Evolutionary conservation across 345 rosid species (phyloP).

Genomic region (Adansonia digitata): DNA sequence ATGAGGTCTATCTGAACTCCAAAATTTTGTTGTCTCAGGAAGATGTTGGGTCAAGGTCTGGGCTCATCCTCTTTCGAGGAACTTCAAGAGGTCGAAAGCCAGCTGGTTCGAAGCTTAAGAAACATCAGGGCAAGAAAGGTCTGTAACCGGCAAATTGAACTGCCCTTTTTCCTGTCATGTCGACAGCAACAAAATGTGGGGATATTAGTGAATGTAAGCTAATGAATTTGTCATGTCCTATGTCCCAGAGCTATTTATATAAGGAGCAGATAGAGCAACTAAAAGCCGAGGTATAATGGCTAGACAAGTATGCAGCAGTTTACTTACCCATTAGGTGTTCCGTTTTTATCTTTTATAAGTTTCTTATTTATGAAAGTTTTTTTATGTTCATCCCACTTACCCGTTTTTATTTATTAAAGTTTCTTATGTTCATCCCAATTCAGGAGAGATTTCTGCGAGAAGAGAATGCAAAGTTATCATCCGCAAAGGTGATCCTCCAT

Average conservation of each 20-base stretch:
- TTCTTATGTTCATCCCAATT: neutral
- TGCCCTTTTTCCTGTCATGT: neutral
- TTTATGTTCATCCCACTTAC: too few relatives aligned
- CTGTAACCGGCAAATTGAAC: neutral
- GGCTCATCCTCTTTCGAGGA: conserved; percentile 39
- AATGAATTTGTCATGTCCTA: neutral
- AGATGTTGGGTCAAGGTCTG: conserved; percentile 46
- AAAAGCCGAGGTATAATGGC: conserved; percentile 35
- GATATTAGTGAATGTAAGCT: neutral
- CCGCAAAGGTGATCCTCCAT: conserved; percentile 27
- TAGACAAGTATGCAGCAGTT: neutral
- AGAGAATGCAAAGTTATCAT: conserved; percentile 41
- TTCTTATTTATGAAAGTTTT: too few relatives aligned
- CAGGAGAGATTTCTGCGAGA: conserved; percentile 48
- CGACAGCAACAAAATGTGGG: neutral
- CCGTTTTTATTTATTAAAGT: neutral
- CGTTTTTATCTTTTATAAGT: too few relatives aligned
- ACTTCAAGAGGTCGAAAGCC: conserved; percentile 34
- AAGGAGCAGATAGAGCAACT: conserved; percentile 40
- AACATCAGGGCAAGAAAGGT: conserved; percentile 62
- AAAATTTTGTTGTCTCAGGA: conserved; percentile 32
- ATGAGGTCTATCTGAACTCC: neutral
- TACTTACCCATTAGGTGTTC: neutral
- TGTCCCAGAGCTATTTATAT: conserved; percentile 36
- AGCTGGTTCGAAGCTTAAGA: conserved; percentile 45